Base-by-base conservation (phyloP, 768 basidiomycete genomes). In the Hericium rajendrae region DNA sequence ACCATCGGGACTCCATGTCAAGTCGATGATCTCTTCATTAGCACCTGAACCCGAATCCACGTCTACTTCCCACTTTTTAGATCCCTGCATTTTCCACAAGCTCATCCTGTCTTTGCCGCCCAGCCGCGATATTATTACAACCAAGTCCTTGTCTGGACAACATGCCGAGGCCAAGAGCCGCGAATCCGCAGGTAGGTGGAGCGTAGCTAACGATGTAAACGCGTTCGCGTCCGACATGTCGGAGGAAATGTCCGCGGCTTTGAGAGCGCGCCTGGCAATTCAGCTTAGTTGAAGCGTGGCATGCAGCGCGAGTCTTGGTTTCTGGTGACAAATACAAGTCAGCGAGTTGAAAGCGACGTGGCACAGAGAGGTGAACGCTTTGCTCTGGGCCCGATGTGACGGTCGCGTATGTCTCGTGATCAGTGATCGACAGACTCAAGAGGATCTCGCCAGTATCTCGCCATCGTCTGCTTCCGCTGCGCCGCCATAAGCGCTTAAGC, bases 1-100 rank as follows among this genome's bases (percentile, higher is more conserved):
- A 89, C 91, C 87, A 69, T 86, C 87, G 2, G 91, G 90, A 69
- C 88, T 90, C 91, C 90, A 93, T 12, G 80, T 80, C 37, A 92
- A 65, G 49, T 74, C 82, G 46, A 79, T 74, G 28, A 88, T 77
- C 55, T 78, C 76, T 49, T 78, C 76, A 43, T 72, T 73, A 43
- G 74, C 72, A 38, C 54, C 54, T 2, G 67, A 62, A 32, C 79
- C 80, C 41, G 60, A 43, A 32, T 69, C 65, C n/a, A 86, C 75
- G 62, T 85, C 84, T 39, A 88, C 76, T 65, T 92, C 89, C 91
- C 91, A 93, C 60, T 85, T 83, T 69, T 83, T 91, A 6, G 81
- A 71, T 16, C 90, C 88, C 61, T 86, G 83, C 68, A 84, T 80
- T 63, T 88, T 91, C 88, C 88, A 93, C 39, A 93, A 74, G 61